Evolutionary conservation across 768 basidiomycete species (phyloP), one percentile per base, ranked within the genome.

Genomic region (Rhodotorula babjevae): DNA sequence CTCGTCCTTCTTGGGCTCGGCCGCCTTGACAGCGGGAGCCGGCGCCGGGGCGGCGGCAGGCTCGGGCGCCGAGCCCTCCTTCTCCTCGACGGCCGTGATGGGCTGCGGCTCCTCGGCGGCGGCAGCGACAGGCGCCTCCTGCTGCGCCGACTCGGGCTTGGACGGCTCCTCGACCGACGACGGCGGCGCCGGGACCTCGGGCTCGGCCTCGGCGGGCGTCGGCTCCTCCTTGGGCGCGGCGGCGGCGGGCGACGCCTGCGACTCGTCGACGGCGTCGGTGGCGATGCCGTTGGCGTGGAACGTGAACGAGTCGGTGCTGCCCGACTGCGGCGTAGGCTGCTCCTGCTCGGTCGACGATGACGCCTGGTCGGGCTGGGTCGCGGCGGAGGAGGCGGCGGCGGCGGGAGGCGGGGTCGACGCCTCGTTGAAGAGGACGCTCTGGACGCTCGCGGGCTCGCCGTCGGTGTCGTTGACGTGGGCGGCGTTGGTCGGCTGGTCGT

Each of bases 401-500:
- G 44, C 44, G 12, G 57, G 57, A 21, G 57, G 40, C 58, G 33
- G 58, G 21, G 58, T 7, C 58, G 57, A 58, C 36, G 57, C 55
- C 19, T 66, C 67, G 33, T 68, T 50, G 59, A 68, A 64, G 31
- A 68, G 67, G 33, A 67, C 62, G 33, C 62, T 63, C 31, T 64
- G 29, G 25, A 71, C 65, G 65, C 65, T 67, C 4, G 65, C 56
- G 12, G 71, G 71, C 4, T 40, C 25, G 25, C 47, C 65, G 19
- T 63, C 66, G 27, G 25, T 11, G 27, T 12, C 18, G 44, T 46
- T 46, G 44, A 11, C 44, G 44, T 46, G 12, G 44, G 12, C 18
- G 44, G 44, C 44, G 44, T 46, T 46, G 44, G 12, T 21, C 49
- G 25, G 42, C 33, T 31, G 36, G 8, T 49, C 40, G 18, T 42